Evolutionary conservation across 257 asterid species (phyloP).

Genomic region (Asclepias syriaca): DNA sequence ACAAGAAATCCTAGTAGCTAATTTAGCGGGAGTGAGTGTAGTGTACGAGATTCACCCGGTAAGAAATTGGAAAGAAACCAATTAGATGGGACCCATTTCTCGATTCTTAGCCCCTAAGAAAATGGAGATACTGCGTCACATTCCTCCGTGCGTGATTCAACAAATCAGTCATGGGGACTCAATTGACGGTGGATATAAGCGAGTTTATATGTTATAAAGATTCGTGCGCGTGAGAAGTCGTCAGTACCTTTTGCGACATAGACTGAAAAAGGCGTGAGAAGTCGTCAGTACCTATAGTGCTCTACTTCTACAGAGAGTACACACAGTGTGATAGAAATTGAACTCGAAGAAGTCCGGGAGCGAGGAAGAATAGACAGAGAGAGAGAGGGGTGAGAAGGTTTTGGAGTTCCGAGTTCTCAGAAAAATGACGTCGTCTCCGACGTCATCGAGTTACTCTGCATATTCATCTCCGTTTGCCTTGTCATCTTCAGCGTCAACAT

Average conservation of each 20-base stretch:
- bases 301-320: too few relatives aligned
- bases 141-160: not conserved
- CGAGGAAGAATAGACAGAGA: not conserved
- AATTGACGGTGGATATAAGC: not conserved
- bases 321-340: too few relatives aligned
- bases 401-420: conserved; percentile 1
- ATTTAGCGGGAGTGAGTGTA: too few relatives aligned
- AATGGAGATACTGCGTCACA: not conserved
- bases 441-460: conserved; percentile 31
- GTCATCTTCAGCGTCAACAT: conserved; percentile 16
- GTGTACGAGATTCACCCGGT: too few relatives aligned
- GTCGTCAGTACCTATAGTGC: too few relatives aligned
- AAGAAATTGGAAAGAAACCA: not conserved
- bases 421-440: conserved; percentile 55
- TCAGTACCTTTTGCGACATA: too few relatives aligned
- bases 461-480: conserved; percentile 23
- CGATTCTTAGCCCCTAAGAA: not conserved
- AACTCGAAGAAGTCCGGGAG: not conserved
- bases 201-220: not conserved
- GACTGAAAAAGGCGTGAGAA: conserved; percentile 1
- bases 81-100: not conserved
- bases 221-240: not conserved
- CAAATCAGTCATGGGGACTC: too few relatives aligned
- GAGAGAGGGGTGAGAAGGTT: not conserved
- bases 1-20: too few relatives aligned